These are phyloP conservation scores for Clathrus columnatus DNA, from an alignment of 768 basidiomycete genomes.

Conservation along the genomic window DNA sequence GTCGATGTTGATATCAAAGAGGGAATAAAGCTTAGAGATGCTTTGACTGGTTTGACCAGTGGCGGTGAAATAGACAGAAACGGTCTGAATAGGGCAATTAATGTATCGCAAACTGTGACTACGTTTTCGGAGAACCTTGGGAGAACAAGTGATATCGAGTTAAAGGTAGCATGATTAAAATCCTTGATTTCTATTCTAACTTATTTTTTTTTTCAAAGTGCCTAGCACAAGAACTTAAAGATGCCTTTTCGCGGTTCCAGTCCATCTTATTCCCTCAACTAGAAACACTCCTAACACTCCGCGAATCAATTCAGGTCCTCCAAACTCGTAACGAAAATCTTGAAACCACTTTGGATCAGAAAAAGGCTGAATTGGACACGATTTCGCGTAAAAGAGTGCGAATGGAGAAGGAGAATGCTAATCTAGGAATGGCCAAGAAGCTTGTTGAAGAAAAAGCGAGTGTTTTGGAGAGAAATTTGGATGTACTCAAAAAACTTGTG, in stretches of 20 bases:
- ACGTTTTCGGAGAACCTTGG: background rate
- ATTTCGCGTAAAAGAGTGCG: background rate
- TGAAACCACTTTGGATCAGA: background rate
- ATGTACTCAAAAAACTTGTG: background rate
- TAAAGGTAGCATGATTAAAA: background rate
- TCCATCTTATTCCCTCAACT: background rate
- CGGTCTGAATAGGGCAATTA: background rate
- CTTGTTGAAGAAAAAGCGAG: background rate
- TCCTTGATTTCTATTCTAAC: background rate
- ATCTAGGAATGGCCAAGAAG: slow-evolving; percentile 2
- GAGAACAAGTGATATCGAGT: background rate
- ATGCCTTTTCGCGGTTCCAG: background rate
- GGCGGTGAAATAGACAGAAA: background rate
- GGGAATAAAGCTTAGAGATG: background rate
- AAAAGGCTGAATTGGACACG: background rate
- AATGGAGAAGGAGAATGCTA: background rate
- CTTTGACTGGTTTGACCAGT: background rate
- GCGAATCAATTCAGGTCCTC: background rate
- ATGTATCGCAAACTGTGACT: background rate
- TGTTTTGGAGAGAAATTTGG: background rate
- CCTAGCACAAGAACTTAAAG: background rate
- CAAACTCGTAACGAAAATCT: background rate
- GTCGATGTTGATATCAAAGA: background rate
- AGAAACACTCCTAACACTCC: background rate
- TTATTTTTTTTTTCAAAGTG: background rate